Evolutionary conservation across 352 stramenopile genomes (phyloP).

Genomic region (Globisporangium splendens): DNA sequence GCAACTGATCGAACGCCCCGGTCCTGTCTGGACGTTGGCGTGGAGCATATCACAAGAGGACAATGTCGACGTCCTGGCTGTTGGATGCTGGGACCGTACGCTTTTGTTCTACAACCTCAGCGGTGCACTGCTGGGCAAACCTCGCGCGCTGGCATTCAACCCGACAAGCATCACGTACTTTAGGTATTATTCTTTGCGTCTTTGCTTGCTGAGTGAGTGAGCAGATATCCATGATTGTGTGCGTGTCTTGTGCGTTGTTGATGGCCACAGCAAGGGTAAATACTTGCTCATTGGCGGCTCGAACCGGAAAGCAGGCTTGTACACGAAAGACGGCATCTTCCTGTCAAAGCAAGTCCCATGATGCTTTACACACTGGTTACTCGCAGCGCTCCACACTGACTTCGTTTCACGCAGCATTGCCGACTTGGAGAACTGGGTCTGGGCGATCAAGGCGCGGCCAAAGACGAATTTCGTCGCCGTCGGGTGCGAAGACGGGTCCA

Average conservation of each 20-base stretch:
- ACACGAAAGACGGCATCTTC: slow-evolving; percentile 85
- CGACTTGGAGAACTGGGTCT: slow-evolving; percentile 91
- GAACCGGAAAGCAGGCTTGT: slow-evolving; percentile 85
- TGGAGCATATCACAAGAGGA: slow-evolving; percentile 85
- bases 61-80: slow-evolving; percentile 81
- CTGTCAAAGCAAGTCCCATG: slow-evolving; percentile 38
- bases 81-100: slow-evolving; percentile 94
- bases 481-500: slow-evolving; percentile 83
- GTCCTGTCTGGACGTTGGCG: slow-evolving; percentile 83
- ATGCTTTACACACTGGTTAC: not conserved
- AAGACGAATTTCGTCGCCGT: slow-evolving; percentile 87
- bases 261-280: slow-evolving; percentile 67
- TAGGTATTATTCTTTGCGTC: slow-evolving; percentile 25
- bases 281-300: slow-evolving; percentile 90
- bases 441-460: slow-evolving; percentile 74
- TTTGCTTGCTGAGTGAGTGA: not conserved
- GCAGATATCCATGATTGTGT: not conserved
- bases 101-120: slow-evolving; percentile 90
- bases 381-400: not conserved
- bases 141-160: slow-evolving; percentile 90
- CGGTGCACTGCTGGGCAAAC: slow-evolving; percentile 83
- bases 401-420: slow-evolving; percentile 48
- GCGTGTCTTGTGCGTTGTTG: not conserved
- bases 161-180: slow-evolving; percentile 90
- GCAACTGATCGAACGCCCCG: slow-evolving; percentile 82